Base-by-base conservation (phyloP, 1,284 basidiomycete species). In the Porogramme epimiltina region DNA sequence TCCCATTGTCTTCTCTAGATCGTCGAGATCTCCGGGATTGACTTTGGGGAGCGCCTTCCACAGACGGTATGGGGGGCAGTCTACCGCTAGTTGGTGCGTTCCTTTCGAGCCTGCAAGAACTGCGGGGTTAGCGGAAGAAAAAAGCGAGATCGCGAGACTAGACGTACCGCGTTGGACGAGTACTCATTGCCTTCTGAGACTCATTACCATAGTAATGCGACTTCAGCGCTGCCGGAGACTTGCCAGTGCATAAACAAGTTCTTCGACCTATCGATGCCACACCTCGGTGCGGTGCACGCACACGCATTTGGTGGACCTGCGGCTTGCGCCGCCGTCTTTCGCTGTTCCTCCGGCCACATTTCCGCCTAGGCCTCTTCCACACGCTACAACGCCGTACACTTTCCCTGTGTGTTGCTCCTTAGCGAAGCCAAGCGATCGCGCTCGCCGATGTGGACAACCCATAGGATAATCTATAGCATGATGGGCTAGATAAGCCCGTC, bases 111-210 rank as follows among this genome's bases (percentile, higher is more conserved):
- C n/a, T n/a, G n/a, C n/a, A n/a, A n/a, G n/a, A n/a, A n/a, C n/a
- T n/a, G n/a, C n/a, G n/a, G n/a, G n/a, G n/a, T n/a, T n/a, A n/a
- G n/a, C n/a, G n/a, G n/a, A n/a, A n/a, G n/a, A n/a, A n/a, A n/a
- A n/a, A n/a, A n/a, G n/a, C n/a, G n/a, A n/a, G n/a, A n/a, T n/a
- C n/a, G n/a, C n/a, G n/a, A n/a, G n/a, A n/a, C n/a, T n/a, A n/a
- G n/a, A n/a, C n/a, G n/a, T n/a, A n/a, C n/a, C n/a, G n/a, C n/a
- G n/a, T n/a, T n/a, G n/a, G n/a, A n/a, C n/a, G n/a, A n/a, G n/a
- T 31, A 31, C n/a, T 23, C 33, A 51, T 43, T 38, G 41, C 41
- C 40, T 47, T 49, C 51, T 58, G 56, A 31, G 47, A 58, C 22
- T 55, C 44, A 45, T 44, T 54, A 37, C 36, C 33, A 25, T 37